Percentiles rank a stretch among this genome's conserved stretches.
phyloP scores from a whole-genome alignment of 2,329 filamentous ascomycete species.

The Epichloe gansuensis region DNA sequence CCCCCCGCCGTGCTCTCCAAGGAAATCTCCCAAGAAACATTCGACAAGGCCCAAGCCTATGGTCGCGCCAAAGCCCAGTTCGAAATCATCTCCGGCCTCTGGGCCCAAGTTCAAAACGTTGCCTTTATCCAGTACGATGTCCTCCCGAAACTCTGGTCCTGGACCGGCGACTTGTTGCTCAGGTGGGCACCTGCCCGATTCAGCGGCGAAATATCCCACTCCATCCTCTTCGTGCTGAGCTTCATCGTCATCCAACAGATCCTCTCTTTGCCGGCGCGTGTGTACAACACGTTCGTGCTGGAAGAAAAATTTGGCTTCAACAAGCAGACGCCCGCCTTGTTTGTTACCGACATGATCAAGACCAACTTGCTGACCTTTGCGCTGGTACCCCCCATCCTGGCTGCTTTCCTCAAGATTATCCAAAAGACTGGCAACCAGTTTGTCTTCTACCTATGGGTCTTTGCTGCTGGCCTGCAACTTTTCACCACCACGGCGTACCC shows the following conservation, averaged over 20 bases:
- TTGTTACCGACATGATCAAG: slow-evolving; percentile 85
- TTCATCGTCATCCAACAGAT: slow-evolving; percentile 74
- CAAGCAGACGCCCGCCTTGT: slow-evolving; percentile 85
- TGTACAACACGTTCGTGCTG: slow-evolving; percentile 91
- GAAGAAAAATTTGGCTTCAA: slow-evolving; percentile 98
- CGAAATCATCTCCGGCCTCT: slow-evolving; percentile 66
- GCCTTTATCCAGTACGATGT: slow-evolving; percentile 83
- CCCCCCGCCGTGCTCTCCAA: slow-evolving; percentile 83
- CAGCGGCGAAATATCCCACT: slow-evolving; percentile 85
- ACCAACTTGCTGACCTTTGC: slow-evolving; percentile 68
- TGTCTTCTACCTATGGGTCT: slow-evolving; percentile 97
- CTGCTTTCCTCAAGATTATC: slow-evolving; percentile 86
- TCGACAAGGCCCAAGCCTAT: slow-evolving; percentile 92
- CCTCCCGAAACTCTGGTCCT: slow-evolving; percentile 78
- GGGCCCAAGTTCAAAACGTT: slow-evolving; percentile 76
- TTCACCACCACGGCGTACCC: slow-evolving; percentile 96
- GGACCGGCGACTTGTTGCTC: slow-evolving; percentile 63
- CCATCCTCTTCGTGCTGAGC: slow-evolving; percentile 78
- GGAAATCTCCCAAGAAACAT: slow-evolving; percentile 80
- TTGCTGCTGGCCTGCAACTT: slow-evolving; percentile 77
- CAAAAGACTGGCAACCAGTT: slow-evolving; percentile 87
- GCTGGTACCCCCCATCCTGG: slow-evolving; percentile 82
- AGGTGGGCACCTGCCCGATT: slow-evolving; percentile 65
- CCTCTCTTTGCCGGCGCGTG: slow-evolving; percentile 64
- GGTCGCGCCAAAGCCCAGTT: slow-evolving; percentile 93